These are phyloP conservation scores for Ceratonia siliqua DNA, from an alignment of 306 rosid species.

Conservation along the genomic window DNA sequence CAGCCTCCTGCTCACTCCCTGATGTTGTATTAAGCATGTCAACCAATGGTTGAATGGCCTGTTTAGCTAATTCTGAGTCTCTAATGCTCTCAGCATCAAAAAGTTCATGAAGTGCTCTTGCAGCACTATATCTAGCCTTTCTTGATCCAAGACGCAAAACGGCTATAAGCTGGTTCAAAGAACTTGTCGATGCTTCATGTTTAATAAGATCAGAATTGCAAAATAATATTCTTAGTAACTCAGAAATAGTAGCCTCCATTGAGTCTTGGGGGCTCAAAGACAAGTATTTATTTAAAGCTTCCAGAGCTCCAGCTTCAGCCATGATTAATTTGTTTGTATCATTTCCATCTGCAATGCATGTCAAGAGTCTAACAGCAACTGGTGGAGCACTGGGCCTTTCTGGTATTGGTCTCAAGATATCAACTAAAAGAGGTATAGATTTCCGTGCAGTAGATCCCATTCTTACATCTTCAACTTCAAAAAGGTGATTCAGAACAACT, in stretches of 20 bases:
- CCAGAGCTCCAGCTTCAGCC: conserved; percentile 96
- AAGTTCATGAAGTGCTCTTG: conserved; percentile 84
- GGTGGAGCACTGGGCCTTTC: conserved; percentile 97
- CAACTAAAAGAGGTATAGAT: conserved; percentile 92
- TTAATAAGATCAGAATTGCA: conserved; percentile 81
- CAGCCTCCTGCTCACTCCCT: conserved; percentile 86
- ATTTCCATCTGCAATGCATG: conserved; percentile 83
- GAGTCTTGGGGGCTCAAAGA: conserved; percentile 98
- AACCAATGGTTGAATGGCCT: conserved; percentile 85
- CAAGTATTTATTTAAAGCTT: conserved; percentile 90
- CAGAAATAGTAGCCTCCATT: conserved; percentile 81
- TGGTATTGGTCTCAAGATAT: conserved; percentile 91
- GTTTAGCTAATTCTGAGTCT: conserved; percentile 76
- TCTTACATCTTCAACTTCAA: conserved; percentile 84
- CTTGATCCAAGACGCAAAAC: conserved; percentile 97
- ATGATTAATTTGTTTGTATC: conserved; percentile 78
- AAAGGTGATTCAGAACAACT: conserved; percentile 80
- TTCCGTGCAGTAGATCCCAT: conserved; percentile 82
- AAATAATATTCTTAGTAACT: conserved; percentile 78
- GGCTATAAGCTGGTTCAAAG: conserved; percentile 88
- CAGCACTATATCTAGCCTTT: conserved; percentile 90
- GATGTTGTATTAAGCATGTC: conserved; percentile 89
- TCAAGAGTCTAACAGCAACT: conserved; percentile 82
- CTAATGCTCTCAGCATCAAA: conserved; percentile 70
- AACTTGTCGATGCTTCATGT: conserved; percentile 78